phyloP scores from a whole-genome alignment of 1,284 basidiomycete species.

The Cryptococcus maquisensis region DNA sequence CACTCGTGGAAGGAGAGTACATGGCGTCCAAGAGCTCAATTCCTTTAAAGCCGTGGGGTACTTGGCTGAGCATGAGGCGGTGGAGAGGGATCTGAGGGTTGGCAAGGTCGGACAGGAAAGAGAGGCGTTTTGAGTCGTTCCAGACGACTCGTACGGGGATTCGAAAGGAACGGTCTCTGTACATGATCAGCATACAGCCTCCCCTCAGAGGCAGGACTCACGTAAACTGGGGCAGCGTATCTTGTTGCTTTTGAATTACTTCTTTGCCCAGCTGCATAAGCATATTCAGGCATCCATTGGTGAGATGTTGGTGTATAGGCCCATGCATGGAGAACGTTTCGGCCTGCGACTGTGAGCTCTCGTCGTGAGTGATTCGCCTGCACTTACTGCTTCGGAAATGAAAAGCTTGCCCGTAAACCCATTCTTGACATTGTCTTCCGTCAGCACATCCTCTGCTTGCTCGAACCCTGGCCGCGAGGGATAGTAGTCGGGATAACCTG shows the following conservation, averaged over 20 bases:
- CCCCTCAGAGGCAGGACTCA: slow-evolving; percentile 10
- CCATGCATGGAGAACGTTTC: slow-evolving; percentile 57
- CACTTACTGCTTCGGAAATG: slow-evolving; percentile 52
- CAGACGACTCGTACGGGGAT: slow-evolving; percentile 83
- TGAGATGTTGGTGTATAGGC: slow-evolving; percentile 53
- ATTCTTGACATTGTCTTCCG: slow-evolving; percentile 69
- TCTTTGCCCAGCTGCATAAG: slow-evolving; percentile 76
- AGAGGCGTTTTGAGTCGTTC: slow-evolving; percentile 78
- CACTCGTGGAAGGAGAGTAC: slow-evolving; percentile 49
- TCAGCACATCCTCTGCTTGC: slow-evolving; percentile 79
- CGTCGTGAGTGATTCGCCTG: too few relatives aligned
- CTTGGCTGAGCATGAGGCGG: slow-evolving; percentile 74
- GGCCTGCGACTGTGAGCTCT: slow-evolving; percentile 41
- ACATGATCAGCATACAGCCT: slow-evolving; percentile 3
- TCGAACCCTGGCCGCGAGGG: slow-evolving; percentile 75
- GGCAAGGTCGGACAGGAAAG: slow-evolving; percentile 88
- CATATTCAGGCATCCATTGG: slow-evolving; percentile 57
- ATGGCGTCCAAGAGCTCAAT: slow-evolving; percentile 86
- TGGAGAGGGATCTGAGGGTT: slow-evolving; percentile 81
- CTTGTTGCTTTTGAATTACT: slow-evolving; percentile 60
- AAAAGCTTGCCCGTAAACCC: slow-evolving; percentile 63
- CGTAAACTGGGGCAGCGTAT: slow-evolving; percentile 42
- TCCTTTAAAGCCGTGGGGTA: slow-evolving; percentile 90
- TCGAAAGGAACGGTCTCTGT: slow-evolving; percentile 69
- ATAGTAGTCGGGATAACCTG: slow-evolving; percentile 80